Evolutionary conservation across 768 basidiomycete species (phyloP).

Genomic region (Tubosaeta brunneosetosa): DNA sequence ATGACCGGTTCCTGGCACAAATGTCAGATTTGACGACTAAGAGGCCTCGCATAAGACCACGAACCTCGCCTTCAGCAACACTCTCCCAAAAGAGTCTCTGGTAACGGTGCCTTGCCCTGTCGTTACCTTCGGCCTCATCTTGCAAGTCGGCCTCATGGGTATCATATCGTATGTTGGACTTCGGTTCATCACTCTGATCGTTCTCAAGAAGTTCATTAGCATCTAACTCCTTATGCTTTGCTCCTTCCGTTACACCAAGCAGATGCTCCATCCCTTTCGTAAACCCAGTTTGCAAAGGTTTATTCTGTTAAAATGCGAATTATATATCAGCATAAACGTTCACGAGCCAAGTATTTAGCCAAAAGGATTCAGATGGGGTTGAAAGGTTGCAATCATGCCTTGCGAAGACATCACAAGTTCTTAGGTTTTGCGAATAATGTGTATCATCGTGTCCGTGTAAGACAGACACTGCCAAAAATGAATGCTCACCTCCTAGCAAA

Average conservation of each 20-base stretch:
- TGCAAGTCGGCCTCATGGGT: constrained; percentile 58
- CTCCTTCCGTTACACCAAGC: constrained; percentile 48
- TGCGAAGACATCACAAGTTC: constrained; percentile 48
- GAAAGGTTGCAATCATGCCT: constrained; percentile 59
- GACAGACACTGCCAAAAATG: not conserved
- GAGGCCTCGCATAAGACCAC: constrained; percentile 11
- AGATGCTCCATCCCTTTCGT: constrained; percentile 74
- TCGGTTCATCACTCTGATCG: not conserved
- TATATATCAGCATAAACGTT: not conserved
- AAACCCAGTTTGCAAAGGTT: constrained; percentile 75
- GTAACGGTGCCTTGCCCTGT: constrained; percentile 58
- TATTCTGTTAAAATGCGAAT: constrained; percentile 38
- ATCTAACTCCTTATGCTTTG: constrained; percentile 11
- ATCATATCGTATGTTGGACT: constrained; percentile 36
- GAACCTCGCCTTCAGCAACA: constrained; percentile 63
- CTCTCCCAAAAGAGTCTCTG: constrained; percentile 78
- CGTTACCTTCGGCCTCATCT: constrained; percentile 51
- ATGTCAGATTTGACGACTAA: not conserved
- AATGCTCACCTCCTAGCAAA: constrained; percentile 38
- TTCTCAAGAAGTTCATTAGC: constrained; percentile 5
- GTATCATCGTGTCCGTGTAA: constrained; percentile 43
- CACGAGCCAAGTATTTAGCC: constrained; percentile 6
- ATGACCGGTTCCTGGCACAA: constrained; percentile 55
- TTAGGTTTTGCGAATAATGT: constrained; percentile 69
- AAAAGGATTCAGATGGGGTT: constrained; percentile 61